A percentile compares a stretch with the other conserved stretches of the same genome.
These are phyloP conservation scores for Rhypophila decipiens DNA, from an alignment of 495 filamentous ascomycete species.

Conservation along the genomic window DNA sequence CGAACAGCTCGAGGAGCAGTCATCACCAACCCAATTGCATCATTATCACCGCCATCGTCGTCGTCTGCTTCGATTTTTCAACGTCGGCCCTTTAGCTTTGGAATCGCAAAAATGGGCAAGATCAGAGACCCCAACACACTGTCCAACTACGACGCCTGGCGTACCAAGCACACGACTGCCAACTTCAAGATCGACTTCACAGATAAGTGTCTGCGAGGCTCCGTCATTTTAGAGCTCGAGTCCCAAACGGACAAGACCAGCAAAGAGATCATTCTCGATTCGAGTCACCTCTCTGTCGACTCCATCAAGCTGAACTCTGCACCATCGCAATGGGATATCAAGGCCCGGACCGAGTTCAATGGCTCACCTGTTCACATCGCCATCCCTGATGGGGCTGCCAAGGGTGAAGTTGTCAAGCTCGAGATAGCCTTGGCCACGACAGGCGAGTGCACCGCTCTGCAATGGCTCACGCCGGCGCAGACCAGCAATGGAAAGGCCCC, in stretches of 20 bases:
- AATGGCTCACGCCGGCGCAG: slow-evolving; percentile 88
- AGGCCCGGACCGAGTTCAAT: slow-evolving; percentile 62
- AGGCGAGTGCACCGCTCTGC: slow-evolving; percentile 79
- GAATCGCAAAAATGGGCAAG: slow-evolving; percentile 45
- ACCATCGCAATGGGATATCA: slow-evolving; percentile 59
- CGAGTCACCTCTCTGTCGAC: slow-evolving; percentile 66
- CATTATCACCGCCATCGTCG: slow-evolving; percentile 7
- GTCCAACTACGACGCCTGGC: slow-evolving; percentile 82
- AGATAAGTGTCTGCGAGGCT: slow-evolving; percentile 64
- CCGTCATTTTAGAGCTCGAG: slow-evolving; percentile 66
- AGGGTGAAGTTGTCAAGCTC: slow-evolving; percentile 57
- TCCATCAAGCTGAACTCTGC: slow-evolving; percentile 55
- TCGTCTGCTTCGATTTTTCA: slow-evolving; percentile 15
- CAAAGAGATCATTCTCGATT: slow-evolving; percentile 78
- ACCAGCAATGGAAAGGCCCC: slow-evolving; percentile 89
- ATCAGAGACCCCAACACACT: slow-evolving; percentile 81
- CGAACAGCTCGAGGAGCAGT: slow-evolving; percentile 19
- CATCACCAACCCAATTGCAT: slow-evolving; percentile 7
- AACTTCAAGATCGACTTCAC: slow-evolving; percentile 78
- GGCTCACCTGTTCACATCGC: slow-evolving; percentile 73
- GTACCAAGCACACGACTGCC: slow-evolving; percentile 71
- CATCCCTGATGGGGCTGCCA: slow-evolving; percentile 55
- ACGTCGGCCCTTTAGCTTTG: slow-evolving; percentile 20
- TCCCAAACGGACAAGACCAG: slow-evolving; percentile 62
- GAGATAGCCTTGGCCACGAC: slow-evolving; percentile 62